Evolutionary conservation across 23 red algal genomes (phyloP).

Genomic region (Gracilaria caudata): DNA sequence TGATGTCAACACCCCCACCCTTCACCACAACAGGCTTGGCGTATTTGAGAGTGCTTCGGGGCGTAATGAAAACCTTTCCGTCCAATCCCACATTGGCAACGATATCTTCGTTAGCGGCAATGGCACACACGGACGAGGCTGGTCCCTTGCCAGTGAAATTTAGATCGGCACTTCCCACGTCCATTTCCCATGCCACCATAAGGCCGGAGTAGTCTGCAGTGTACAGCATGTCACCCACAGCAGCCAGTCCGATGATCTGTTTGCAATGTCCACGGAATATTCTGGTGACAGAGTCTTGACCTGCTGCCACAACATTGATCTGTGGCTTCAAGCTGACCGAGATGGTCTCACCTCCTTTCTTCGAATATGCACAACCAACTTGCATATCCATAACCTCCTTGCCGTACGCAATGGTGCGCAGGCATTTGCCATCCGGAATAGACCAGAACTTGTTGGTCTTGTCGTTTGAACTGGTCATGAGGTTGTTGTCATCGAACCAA

Average conservation of each 20-base stretch:
- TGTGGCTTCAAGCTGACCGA: conserved; percentile 62
- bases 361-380: conserved; percentile 51
- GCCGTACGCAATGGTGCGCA: conserved; percentile 53
- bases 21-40: conserved; percentile 66
- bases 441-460: conserved; percentile 79
- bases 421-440: conserved; percentile 51
- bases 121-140: conserved; percentile 53
- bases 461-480: conserved; percentile 72
- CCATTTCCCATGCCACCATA: conserved; percentile 68
- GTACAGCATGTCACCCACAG: conserved; percentile 56
- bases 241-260: conserved; percentile 74
- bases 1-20: conserved; percentile 77
- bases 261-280: conserved; percentile 78
- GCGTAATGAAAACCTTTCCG: conserved; percentile 75
- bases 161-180: conserved; percentile 27
- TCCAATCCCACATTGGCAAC: conserved; percentile 70
- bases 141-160: conserved; percentile 72
- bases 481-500: conserved; percentile 54
- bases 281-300: conserved; percentile 10
- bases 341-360: conserved; percentile 46
- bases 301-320: conserved; percentile 39
- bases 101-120: conserved; percentile 61
- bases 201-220: conserved; percentile 78
- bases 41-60: conserved; percentile 35
- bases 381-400: conserved; percentile 85